A percentile compares a stretch with the other conserved stretches of the same genome.
Evolutionary conservation across 129 eudicot species (phyloP).

Genomic region (Mikania micrantha): DNA sequence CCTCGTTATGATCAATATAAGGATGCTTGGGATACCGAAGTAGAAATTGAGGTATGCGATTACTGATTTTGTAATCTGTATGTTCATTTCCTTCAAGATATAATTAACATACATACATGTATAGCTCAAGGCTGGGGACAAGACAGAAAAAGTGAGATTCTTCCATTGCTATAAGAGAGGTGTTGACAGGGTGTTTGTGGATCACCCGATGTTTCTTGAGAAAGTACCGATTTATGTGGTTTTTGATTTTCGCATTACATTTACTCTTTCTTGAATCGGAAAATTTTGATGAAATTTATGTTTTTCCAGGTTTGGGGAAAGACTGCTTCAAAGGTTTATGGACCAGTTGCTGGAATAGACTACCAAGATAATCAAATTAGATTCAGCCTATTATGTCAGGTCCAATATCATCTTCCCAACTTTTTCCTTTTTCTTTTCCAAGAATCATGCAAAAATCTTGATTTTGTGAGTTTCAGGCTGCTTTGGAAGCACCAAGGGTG

Average conservation of each 20-base stretch:
- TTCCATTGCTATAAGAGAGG: conserved; percentile 67
- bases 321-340: conserved; percentile 59
- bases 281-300: conserved; percentile 3
- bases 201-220: conserved; percentile 60
- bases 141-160: conserved; percentile 43
- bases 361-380: conserved; percentile 55
- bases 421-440: not conserved
- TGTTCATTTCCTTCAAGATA: not conserved
- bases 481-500: conserved; percentile 58
- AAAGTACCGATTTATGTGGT: conserved; percentile 14
- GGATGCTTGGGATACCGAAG: conserved; percentile 72
- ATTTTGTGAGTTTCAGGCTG: conserved; percentile 36
- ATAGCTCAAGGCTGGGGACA: conserved; percentile 53
- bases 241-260: not conserved
- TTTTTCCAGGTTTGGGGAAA: conserved; percentile 63
- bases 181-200: conserved; percentile 65
- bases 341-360: conserved; percentile 58
- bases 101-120: not conserved
- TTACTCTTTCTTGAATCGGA: not conserved
- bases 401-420: conserved; percentile 7
- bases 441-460: not conserved
- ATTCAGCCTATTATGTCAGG: conserved; percentile 66
- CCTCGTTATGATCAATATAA: conserved; percentile 74
- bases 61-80: not conserved
- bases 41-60: conserved; percentile 41